Percentiles rank a stretch among this genome's conserved stretches.
These are phyloP conservation scores for Beauveria varroae DNA, from an alignment of 2,329 filamentous ascomycete genomes.

Conservation along the genomic window DNA sequence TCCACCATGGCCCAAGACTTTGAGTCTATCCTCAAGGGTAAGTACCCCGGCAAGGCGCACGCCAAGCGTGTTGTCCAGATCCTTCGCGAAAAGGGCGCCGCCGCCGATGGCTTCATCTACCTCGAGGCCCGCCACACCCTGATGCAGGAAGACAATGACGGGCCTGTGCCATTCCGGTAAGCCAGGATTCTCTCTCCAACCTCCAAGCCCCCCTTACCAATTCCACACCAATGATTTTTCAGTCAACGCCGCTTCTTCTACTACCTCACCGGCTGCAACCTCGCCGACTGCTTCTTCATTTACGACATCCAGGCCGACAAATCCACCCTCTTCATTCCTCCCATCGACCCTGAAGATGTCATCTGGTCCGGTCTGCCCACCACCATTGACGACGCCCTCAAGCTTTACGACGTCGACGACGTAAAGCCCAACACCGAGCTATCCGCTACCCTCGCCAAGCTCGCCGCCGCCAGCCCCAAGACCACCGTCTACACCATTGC, in stretches of 20 bases:
- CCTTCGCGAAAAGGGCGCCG: constrained; percentile 59
- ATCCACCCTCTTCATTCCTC: constrained; percentile 84
- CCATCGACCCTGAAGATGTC: constrained; percentile 77
- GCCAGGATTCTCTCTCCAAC: neutral
- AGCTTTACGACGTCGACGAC: constrained; percentile 73
- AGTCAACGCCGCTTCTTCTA: constrained; percentile 90
- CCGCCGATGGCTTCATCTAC: constrained; percentile 67
- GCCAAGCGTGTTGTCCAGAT: constrained; percentile 75
- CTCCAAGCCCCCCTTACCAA: neutral
- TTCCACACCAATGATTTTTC: neutral
- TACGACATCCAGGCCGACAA: constrained; percentile 71
- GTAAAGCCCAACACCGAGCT: constrained; percentile 67
- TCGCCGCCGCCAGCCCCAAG: constrained; percentile 31
- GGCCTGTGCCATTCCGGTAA: constrained; percentile 71
- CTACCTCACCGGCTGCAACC: constrained; percentile 79
- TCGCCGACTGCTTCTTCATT: constrained; percentile 71
- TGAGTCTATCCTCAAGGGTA: constrained; percentile 49
- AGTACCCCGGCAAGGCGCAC: constrained; percentile 81
- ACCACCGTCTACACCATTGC: constrained; percentile 66
- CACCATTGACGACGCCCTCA: constrained; percentile 64
- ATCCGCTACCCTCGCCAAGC: constrained; percentile 59
- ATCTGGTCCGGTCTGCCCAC: constrained; percentile 91
- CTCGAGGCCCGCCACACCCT: constrained; percentile 77
- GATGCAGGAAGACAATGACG: constrained; percentile 85
- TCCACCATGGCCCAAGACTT: constrained; percentile 34